Evolutionary conservation across 2,329 filamentous ascomycete genomes (phyloP), one percentile per base, ranked within the genome.

Genomic region (Fusarium equiseti): DNA sequence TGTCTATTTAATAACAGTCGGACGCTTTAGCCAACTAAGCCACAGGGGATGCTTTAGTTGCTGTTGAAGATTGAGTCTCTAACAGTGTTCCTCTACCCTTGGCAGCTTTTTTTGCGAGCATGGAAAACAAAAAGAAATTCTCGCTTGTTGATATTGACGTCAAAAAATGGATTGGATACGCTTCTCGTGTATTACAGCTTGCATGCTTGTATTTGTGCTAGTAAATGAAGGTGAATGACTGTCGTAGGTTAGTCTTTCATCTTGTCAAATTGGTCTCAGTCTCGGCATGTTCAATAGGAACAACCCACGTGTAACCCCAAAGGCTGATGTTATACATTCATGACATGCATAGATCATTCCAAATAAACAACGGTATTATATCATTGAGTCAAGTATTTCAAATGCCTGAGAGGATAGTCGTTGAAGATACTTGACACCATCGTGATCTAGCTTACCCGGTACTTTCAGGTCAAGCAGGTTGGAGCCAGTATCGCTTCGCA

Each of bases 21-120:
- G 70, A 72, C 70, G 70, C 70, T 72, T 72, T 72, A 70, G 66
- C 70, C 70, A 72, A 72, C 70, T 72, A 72, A 72, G 70, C 70
- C 70, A 72, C 70, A 73, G 66, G 70, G 70, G 70, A 73, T 24
- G 22, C 24, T 56, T 45, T 40, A 31, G 20, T 31, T 46, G 13
- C 9, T 66, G 55, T 61, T 66, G 3, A 3, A 22, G 2, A 3
- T 0, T 2, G 3, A 0, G 0, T 1, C 6, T 32, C 13, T 66
- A 66, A 66, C 0, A 4, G 6, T 5, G 1, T 0, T 26, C 0
- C 24, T 66, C 11, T 59, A 50, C 13, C 13, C 18, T 49, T 42
- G 2, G 0, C 6, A 2, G 0, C 13, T 3, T 22, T 5, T 50
- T 11, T 18, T 32, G 22, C 12, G n/a, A 49, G 49, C n/a, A 8